Evolutionary conservation across 192 early-diverging fungal species (phyloP), one percentile per base, ranked within the genome.

Genomic region (Backusella psychrophila): DNA sequence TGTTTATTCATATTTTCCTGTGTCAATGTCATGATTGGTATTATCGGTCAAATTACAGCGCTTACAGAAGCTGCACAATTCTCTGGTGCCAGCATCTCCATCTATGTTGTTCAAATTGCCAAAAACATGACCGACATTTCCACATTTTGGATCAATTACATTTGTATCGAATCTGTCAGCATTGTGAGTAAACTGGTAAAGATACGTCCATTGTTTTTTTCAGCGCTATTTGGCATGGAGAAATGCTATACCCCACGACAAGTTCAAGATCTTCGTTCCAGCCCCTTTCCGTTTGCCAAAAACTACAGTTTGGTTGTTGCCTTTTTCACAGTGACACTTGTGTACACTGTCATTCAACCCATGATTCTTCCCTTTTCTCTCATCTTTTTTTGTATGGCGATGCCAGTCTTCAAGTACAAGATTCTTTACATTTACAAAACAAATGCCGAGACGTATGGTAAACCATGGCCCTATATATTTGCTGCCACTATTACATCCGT

Each of bases 91-190:
- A 56, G 46, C 3, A 4, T 77, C 15, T 39, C 38, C 17, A 34
- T 72, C 31, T 77, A 77, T 44, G 35, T 77, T 4, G 44, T 72
- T 17, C 79, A 80, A 21, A 59, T 76, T 39, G 79, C 79, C 29
- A 75, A 72, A 46, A 80, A 80, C 11, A 52, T 89, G 14, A 69
- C 83, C 9, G 79, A 83, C 38, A 79, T 89, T 42, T 89, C 89
- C 9, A 78, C 89, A 75, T 94, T 94, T 80, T 94, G 93, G 93
- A 92, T 92, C 5, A 86, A 88, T 21, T 93, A 91, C 72, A 85
- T 92, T 26, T 90, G 90, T 42, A 83, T 91, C 26, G 83, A 86
- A 68, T 89, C 85, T 29, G 79, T 93, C 68, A 88, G 88, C 29
- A 86, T 86, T 3, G 85, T 90, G 69, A 70, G 92, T 67, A 91